Conservation (phyloP, 116 monocot species). For the Zostera marina region DNA sequence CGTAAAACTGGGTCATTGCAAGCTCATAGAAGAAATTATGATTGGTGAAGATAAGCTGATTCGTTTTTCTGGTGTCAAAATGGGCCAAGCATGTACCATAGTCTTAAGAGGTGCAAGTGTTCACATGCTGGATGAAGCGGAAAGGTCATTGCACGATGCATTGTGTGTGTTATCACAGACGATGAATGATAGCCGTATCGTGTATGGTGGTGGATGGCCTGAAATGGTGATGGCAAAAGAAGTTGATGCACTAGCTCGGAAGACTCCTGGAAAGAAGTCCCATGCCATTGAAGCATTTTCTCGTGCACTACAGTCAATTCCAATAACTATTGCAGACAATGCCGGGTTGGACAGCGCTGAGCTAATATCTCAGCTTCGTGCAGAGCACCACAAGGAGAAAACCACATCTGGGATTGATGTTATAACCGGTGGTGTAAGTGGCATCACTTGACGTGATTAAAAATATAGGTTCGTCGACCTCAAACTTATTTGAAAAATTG, state of each 20-base stretch:
- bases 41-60: conserved; percentile 93
- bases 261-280: conserved; percentile 83
- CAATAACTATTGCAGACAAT: conserved; percentile 81
- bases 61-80: conserved; percentile 82
- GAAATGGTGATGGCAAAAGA: conserved; percentile 87
- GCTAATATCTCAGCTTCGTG: conserved; percentile 76
- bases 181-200: conserved; percentile 64
- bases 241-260: conserved; percentile 81
- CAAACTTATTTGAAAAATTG: neutral
- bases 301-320: conserved; percentile 65
- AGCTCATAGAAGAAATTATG: conserved; percentile 97
- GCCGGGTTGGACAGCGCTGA: conserved; percentile 89
- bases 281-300: conserved; percentile 91
- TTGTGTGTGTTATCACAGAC: conserved; percentile 89
- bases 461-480: neutral
- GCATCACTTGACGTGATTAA: neutral
- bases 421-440: conserved; percentile 60
- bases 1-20: conserved; percentile 91
- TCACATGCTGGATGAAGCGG: conserved; percentile 91
- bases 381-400: conserved; percentile 71
- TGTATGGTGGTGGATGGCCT: conserved; percentile 91
- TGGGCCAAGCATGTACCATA: conserved; percentile 94
- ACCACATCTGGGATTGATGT: conserved; percentile 73
- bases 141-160: conserved; percentile 88
- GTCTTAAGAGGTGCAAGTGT: conserved; percentile 82